Percentiles rank a stretch among this genome's conserved stretches.
Evolutionary conservation across 768 basidiomycete species (phyloP).

Genomic region (Tricholoma terreum): DNA sequence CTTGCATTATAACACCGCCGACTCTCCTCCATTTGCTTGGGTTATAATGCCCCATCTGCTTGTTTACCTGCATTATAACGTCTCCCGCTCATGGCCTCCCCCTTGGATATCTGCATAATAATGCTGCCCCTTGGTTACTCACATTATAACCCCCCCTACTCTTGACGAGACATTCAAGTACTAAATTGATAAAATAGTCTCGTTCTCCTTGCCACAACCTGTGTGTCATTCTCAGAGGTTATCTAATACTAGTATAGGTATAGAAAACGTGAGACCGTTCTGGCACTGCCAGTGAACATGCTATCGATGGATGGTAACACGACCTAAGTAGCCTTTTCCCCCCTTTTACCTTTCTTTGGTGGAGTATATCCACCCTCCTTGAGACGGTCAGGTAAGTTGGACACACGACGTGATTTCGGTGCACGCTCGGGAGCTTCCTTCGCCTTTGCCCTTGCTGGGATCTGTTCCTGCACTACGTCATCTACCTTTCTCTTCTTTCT

Average conservation of each 20-base stretch:
- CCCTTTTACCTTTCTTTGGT: background rate
- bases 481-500: background rate
- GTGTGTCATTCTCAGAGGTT: background rate
- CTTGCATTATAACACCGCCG: too few species aligned
- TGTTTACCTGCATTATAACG: background rate
- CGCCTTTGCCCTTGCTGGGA: background rate
- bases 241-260: background rate
- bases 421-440: background rate
- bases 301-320: background rate
- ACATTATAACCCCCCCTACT: background rate
- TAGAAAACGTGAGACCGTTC: background rate
- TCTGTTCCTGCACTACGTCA: background rate
- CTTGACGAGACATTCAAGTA: background rate
- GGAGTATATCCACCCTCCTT: background rate
- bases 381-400: background rate
- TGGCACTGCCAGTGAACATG: background rate
- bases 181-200: background rate
- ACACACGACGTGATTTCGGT: background rate
- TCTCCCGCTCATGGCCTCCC: background rate
- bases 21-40: background rate
- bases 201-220: background rate
- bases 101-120: background rate
- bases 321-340: background rate
- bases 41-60: background rate
- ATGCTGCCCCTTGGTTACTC: background rate